Conservation (phyloP, 2,329 filamentous ascomycete genomes). For the Endocalyx cinctus region DNA sequence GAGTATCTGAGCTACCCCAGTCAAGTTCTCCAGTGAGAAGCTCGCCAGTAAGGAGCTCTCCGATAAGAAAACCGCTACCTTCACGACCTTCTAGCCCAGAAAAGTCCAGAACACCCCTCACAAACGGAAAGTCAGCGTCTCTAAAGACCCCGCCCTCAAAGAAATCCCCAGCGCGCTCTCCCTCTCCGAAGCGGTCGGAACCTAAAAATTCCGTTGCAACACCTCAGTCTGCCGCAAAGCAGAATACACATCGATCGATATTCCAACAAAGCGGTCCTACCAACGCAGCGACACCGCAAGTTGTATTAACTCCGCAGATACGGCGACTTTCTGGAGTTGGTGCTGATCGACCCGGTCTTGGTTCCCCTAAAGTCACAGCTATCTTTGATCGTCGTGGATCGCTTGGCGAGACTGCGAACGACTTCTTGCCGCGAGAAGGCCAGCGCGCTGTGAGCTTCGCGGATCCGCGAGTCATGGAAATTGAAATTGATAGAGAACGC, state of each 20-base stretch:
- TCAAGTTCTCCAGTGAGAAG: too few species aligned
- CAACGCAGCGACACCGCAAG: constrained; percentile 56
- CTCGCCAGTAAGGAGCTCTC: too few species aligned
- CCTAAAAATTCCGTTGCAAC: constrained; percentile 10
- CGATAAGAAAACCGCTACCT: constrained; percentile 17
- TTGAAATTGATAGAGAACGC: constrained; percentile 59
- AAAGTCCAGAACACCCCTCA: constrained; percentile 39
- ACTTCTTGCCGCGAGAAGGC: constrained; percentile 54
- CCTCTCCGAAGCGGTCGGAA: constrained; percentile 44
- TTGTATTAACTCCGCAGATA: constrained; percentile 57
- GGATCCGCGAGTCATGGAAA: constrained; percentile 58
- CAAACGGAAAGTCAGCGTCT: too few species aligned
- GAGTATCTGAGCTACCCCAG: constrained; percentile 34
- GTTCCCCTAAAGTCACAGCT: constrained; percentile 69
- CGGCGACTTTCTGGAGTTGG: constrained; percentile 64
- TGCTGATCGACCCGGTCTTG: constrained; percentile 64
- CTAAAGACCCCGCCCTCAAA: constrained; percentile 44
- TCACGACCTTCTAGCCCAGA: constrained; percentile 13
- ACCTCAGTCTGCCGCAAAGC: constrained; percentile 18
- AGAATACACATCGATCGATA: constrained; percentile 31
- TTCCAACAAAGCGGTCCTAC: constrained; percentile 34
- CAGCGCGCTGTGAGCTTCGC: constrained; percentile 56
- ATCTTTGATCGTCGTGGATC: constrained; percentile 68
- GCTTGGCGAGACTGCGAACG: constrained; percentile 60
- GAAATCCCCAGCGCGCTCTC: constrained; percentile 42